Conservation (phyloP, 2,329 filamentous ascomycete genomes). For the Alternaria panax region DNA sequence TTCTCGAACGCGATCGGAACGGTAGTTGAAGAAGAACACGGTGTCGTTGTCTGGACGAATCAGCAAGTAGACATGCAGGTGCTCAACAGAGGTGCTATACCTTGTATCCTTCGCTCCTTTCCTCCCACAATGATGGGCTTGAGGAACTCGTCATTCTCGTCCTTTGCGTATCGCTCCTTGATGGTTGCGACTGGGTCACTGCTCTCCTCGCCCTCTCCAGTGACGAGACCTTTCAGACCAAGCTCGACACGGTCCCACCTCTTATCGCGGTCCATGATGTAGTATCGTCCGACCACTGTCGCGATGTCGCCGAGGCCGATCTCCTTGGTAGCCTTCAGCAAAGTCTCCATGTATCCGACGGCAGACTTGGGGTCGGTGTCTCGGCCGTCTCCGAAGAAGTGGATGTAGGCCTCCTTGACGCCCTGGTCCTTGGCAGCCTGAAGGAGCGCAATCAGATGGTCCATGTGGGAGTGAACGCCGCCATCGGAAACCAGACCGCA, state of each 20-base stretch:
- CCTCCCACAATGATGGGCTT: conserved; percentile 96
- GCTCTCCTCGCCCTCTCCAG: conserved; percentile 85
- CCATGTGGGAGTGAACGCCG: conserved; percentile 96
- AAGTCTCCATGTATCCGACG: conserved; percentile 83
- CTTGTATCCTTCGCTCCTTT: conserved; percentile 83
- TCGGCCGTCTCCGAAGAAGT: conserved; percentile 98
- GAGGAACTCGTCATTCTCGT: conserved; percentile 95
- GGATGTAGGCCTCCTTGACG: conserved; percentile 92
- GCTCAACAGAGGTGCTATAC: conserved; percentile 54
- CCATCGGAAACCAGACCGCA: conserved; percentile 93
- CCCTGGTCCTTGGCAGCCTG: conserved; percentile 87
- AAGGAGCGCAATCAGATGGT: conserved; percentile 86
- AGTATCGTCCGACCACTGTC: conserved; percentile 95
- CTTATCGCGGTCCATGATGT: conserved; percentile 99
- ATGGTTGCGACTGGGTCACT: conserved; percentile 86
- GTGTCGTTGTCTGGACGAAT: conserved; percentile 77
- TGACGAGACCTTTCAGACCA: conserved; percentile 84
- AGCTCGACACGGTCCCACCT: conserved; percentile 95
- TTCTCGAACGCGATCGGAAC: conserved; percentile 95
- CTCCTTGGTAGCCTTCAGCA: conserved; percentile 82
- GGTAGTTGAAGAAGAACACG: conserved; percentile 99
- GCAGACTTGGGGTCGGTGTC: conserved; percentile 98
- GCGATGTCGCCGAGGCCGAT: conserved; percentile 86
- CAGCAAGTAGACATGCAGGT: conserved; percentile 40
- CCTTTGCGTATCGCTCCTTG: conserved; percentile 84